Conservation (phyloP, 768 basidiomycete genomes). For the Tulasnella calospora region DNA sequence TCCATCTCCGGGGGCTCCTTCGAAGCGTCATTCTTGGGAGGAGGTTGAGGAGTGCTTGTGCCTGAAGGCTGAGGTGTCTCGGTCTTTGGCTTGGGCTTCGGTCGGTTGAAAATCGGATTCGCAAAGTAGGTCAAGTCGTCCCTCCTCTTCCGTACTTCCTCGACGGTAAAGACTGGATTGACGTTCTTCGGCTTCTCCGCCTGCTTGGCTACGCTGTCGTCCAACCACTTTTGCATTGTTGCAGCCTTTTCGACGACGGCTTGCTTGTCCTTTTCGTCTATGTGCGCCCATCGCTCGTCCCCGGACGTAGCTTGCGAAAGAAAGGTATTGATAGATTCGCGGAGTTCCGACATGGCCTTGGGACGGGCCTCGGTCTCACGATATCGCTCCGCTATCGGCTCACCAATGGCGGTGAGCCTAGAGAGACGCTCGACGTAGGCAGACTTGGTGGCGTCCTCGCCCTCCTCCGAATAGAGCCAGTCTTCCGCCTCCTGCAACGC, state of each 20-base stretch:
- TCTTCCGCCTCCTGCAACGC: slow-evolving; percentile 79
- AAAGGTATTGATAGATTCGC: slow-evolving; percentile 86
- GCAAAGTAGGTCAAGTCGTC: slow-evolving; percentile 91
- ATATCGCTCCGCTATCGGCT: slow-evolving; percentile 79
- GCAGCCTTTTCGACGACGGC: slow-evolving; percentile 83
- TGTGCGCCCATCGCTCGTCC: slow-evolving; percentile 86
- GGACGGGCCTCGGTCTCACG: slow-evolving; percentile 79
- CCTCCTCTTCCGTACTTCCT: slow-evolving; percentile 82
- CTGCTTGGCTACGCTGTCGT: slow-evolving; percentile 85
- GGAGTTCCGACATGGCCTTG: slow-evolving; percentile 63
- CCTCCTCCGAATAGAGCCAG: slow-evolving; percentile 95
- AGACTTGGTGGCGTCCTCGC: slow-evolving; percentile 93
- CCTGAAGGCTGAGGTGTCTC: slow-evolving; percentile 35
- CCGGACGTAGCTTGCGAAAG: slow-evolving; percentile 71
- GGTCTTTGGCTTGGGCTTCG: slow-evolving; percentile 81
- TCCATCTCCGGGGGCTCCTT: slow-evolving; percentile 67
- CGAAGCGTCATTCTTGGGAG: neutral
- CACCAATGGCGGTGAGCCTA: slow-evolving; percentile 75
- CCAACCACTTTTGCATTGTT: slow-evolving; percentile 89
- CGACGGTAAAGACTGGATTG: slow-evolving; percentile 73
- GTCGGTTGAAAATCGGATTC: slow-evolving; percentile 82
- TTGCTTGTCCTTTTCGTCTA: slow-evolving; percentile 84
- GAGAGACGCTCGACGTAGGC: slow-evolving; percentile 86
- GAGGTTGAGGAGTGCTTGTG: slow-evolving; percentile 29
- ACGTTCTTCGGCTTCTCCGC: slow-evolving; percentile 83